Conservation (phyloP, 2,329 filamentous ascomycete genomes). For the Botrytis hyacinthi region DNA sequence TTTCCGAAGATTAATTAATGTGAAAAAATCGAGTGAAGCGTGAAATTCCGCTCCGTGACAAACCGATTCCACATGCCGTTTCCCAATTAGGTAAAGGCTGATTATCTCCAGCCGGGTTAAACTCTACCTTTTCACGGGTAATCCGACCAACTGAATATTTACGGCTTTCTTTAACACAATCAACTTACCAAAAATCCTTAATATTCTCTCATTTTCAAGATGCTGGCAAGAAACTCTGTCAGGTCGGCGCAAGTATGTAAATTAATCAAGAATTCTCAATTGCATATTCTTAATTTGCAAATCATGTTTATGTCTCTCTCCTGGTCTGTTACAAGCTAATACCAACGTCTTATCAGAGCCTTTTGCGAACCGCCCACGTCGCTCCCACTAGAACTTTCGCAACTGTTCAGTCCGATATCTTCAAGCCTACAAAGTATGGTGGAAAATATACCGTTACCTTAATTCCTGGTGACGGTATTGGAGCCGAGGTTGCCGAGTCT, state of each 20-base stretch:
- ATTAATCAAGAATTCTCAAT: slow-evolving; percentile 28
- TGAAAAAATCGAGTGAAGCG: slow-evolving; percentile 16
- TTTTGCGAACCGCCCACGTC: slow-evolving; percentile 36
- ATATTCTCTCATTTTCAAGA: slow-evolving; percentile 27
- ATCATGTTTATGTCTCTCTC: neutral
- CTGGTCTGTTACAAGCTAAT: slow-evolving; percentile 17
- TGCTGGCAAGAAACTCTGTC: slow-evolving; percentile 39
- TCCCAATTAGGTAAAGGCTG: slow-evolving; percentile 16
- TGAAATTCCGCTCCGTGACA: slow-evolving; percentile 19
- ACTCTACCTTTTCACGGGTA: slow-evolving; percentile 19
- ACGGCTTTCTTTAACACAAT: slow-evolving; percentile 8
- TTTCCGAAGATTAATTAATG: neutral
- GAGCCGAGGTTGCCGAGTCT: slow-evolving; percentile 94
- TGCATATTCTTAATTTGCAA: slow-evolving; percentile 25
- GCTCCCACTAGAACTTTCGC: slow-evolving; percentile 53
- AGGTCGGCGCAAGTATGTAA: slow-evolving; percentile 48
- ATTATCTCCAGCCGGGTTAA: slow-evolving; percentile 9
- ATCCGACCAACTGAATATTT: slow-evolving; percentile 17
- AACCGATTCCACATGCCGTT: slow-evolving; percentile 20
- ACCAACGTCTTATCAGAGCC: slow-evolving; percentile 37
- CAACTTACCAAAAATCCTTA: slow-evolving; percentile 8
- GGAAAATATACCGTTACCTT: slow-evolving; percentile 99
- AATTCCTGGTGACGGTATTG: slow-evolving; percentile 98
- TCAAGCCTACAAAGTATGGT: slow-evolving; percentile 95
- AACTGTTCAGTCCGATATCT: slow-evolving; percentile 90